Conservation (phyloP, 177 flowering plant species). For the Vitis hybrid region DNA sequence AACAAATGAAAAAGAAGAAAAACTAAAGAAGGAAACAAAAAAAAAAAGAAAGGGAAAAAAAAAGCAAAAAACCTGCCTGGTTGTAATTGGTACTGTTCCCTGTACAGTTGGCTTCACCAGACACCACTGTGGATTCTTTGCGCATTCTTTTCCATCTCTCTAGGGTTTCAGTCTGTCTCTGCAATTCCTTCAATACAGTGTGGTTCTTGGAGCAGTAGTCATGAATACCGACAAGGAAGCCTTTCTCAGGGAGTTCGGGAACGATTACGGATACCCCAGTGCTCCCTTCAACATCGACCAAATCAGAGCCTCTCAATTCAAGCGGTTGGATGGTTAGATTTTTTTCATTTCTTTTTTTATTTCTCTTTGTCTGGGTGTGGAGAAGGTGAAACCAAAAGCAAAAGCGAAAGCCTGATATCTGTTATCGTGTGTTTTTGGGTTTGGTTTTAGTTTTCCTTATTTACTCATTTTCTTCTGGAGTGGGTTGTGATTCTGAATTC, state of each 20-base stretch:
- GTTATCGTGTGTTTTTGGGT: background rate
- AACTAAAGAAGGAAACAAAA: no score
- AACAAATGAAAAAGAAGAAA: no score
- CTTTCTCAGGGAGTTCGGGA: constrained; percentile 75
- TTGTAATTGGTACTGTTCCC: no score
- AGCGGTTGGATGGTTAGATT: constrained; percentile 54
- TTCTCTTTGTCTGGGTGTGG: background rate
- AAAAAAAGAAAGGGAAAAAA: no score
- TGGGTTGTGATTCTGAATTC: no score
- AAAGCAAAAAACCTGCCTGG: no score
- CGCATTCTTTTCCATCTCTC: no score
- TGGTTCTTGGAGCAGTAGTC: background rate
- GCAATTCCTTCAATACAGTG: no score
- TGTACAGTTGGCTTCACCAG: no score
- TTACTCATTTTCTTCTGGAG: no score
- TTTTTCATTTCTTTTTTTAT: background rate
- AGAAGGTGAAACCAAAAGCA: background rate
- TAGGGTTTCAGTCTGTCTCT: no score
- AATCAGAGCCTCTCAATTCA: constrained; percentile 83
- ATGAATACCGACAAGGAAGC: constrained; percentile 53
- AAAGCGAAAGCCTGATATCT: background rate
- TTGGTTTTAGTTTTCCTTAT: background rate
- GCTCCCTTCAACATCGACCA: constrained; percentile 71
- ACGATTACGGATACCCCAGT: constrained; percentile 78
- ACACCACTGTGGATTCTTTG: no score